phyloP scores from a whole-genome alignment of 768 basidiomycete genomes.

The Cubamyces sp. region DNA sequence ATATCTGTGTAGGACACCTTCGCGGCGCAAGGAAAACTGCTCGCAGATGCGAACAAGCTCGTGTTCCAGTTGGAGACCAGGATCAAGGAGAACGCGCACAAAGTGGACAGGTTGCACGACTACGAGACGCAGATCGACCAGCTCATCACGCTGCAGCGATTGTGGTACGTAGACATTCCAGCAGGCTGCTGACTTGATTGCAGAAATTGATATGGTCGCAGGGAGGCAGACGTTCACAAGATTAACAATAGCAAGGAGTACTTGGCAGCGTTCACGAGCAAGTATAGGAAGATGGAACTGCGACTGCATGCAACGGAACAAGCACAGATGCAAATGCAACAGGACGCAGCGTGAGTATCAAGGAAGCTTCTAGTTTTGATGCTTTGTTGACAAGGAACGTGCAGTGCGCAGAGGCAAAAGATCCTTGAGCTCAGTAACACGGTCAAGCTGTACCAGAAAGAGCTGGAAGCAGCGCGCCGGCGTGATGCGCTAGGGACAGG shows the following conservation, averaged over 20 bases:
- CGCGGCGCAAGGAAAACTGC: constrained; percentile 65
- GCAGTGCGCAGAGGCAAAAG: constrained; percentile 59
- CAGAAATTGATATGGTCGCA: constrained; percentile 35
- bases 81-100: constrained; percentile 77
- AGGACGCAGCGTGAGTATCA: constrained; percentile 58
- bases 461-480: constrained; percentile 38
- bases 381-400: background rate
- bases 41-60: constrained; percentile 69
- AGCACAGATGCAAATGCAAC: constrained; percentile 57
- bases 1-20: constrained; percentile 57
- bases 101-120: constrained; percentile 78
- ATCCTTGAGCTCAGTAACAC: constrained; percentile 66
- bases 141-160: constrained; percentile 69
- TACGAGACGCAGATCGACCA: constrained; percentile 90
- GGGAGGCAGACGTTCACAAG: constrained; percentile 76
- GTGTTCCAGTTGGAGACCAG: constrained; percentile 77
- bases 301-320: constrained; percentile 61
- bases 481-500: constrained; percentile 13
- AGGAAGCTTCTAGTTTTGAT: background rate
- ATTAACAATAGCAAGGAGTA: constrained; percentile 68
- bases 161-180: constrained; percentile 61
- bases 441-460: constrained; percentile 50
- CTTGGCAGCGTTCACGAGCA: constrained; percentile 56
- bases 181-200: background rate
- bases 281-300: constrained; percentile 69